Percentiles rank a stretch among this genome's conserved stretches.
phyloP scores from a whole-genome alignment of 495 filamentous ascomycete species.

The Tuber borchii region DNA sequence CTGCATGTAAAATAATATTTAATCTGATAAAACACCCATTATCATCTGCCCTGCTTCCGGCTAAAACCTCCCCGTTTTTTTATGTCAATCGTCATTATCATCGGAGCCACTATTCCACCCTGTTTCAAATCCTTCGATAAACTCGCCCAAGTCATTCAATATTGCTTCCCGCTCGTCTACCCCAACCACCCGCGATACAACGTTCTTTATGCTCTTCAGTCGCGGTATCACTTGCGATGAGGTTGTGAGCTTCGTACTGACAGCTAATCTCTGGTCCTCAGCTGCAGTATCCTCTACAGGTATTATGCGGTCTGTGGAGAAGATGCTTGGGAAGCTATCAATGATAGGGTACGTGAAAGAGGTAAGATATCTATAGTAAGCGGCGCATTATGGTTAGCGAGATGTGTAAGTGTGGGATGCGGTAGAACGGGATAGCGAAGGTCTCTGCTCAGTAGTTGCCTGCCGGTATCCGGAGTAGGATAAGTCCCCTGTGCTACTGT shows the following conservation, averaged over 20 bases:
- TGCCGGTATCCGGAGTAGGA: not conserved
- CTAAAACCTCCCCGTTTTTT: conserved; percentile 6
- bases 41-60: not conserved
- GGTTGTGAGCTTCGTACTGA: conserved; percentile 63
- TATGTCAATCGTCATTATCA: conserved; percentile 62
- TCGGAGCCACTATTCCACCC: conserved; percentile 85
- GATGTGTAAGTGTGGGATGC: not conserved
- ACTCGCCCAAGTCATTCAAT: conserved; percentile 72
- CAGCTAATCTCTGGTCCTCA: conserved; percentile 34
- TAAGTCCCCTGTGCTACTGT: not conserved
- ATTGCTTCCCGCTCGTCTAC: conserved; percentile 77
- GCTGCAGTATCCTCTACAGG: conserved; percentile 40
- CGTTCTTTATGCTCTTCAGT: conserved; percentile 59
- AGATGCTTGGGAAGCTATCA: conserved; percentile 72
- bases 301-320: conserved; percentile 43
- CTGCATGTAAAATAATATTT: not conserved
- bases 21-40: not conserved
- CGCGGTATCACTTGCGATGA: conserved; percentile 62
- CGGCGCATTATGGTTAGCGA: not conserved
- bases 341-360: conserved; percentile 66
- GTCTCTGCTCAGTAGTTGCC: not conserved
- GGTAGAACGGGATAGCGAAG: not conserved
- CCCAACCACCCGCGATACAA: conserved; percentile 54
- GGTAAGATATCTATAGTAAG: conserved; percentile 50
- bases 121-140: conserved; percentile 80